These are phyloP conservation scores for Malassezia cuniculi DNA, from an alignment of 1,284 basidiomycete genomes.

Conservation along the genomic window DNA sequence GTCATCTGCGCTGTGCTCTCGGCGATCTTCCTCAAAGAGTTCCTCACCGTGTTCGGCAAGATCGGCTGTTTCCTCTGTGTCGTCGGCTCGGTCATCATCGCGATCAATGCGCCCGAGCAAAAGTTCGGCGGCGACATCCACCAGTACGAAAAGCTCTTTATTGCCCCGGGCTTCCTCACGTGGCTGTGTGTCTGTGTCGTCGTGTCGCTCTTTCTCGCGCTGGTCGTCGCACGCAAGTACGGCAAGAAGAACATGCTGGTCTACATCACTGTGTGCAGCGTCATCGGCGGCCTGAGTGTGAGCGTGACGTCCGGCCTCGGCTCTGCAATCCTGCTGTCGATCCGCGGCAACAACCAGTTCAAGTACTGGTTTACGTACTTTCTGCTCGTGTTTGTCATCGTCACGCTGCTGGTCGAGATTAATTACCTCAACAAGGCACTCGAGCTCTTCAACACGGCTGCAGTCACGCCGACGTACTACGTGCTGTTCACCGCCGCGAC, in stretches of 20 bases:
- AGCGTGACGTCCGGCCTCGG: constrained; percentile 90
- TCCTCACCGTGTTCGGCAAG: constrained; percentile 49
- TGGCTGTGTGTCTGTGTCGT: constrained; percentile 51
- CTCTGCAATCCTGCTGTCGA: constrained; percentile 72
- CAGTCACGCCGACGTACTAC: constrained; percentile 69
- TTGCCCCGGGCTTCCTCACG: constrained; percentile 72
- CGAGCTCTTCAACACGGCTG: constrained; percentile 81
- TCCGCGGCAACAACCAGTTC: constrained; percentile 70
- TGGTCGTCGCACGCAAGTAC: constrained; percentile 71
- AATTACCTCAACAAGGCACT: constrained; percentile 94
- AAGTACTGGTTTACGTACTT: constrained; percentile 51
- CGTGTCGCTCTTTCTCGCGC: constrained; percentile 36
- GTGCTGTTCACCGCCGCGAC: constrained; percentile 74
- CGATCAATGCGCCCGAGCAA: constrained; percentile 67
- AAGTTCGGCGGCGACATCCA: constrained; percentile 64
- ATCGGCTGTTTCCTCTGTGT: constrained; percentile 71
- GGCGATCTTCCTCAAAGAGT: constrained; percentile 83
- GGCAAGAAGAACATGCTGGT: constrained; percentile 90
- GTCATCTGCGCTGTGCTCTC: constrained; percentile 88
- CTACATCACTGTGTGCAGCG: constrained; percentile 63
- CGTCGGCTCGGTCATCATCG: constrained; percentile 62
- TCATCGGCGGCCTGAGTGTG: constrained; percentile 92
- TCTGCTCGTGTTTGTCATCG: constrained; percentile 65
- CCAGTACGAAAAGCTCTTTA: constrained; percentile 68
- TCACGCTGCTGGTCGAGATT: constrained; percentile 76